These are phyloP conservation scores for Spencermartinsiella europaea DNA, from an alignment of 805 yeast species.

Conservation along the genomic window DNA sequence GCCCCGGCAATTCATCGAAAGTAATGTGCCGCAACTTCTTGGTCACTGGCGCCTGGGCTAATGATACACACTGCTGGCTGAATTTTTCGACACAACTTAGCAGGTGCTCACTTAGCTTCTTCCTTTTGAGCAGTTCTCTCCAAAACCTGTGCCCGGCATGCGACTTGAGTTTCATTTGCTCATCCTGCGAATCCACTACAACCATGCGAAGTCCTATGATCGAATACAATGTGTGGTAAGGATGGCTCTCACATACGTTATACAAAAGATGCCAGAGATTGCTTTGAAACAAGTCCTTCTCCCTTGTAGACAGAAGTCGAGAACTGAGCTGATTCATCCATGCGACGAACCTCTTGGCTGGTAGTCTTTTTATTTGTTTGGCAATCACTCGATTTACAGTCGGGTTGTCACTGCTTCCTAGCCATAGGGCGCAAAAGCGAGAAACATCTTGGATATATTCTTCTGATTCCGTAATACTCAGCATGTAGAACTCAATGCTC, in stretches of 20 bases:
- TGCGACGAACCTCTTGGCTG: conserved; percentile 59
- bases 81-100: conserved; percentile 46
- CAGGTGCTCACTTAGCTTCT: conserved; percentile 27
- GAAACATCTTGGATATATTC: conserved; percentile 54
- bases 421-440: conserved; percentile 79
- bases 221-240: conserved; percentile 64
- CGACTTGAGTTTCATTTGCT: conserved; percentile 4
- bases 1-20: conserved; percentile 28
- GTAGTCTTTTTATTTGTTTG: conserved; percentile 38
- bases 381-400: conserved; percentile 41
- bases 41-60: conserved; percentile 15
- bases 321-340: conserved; percentile 85
- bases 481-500: conserved; percentile 57
- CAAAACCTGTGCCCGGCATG: conserved; percentile 17
- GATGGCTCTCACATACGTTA: conserved; percentile 51
- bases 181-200: conserved; percentile 1
- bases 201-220: conserved; percentile 20
- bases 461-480: conserved; percentile 44
- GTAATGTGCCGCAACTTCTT: conserved; percentile 1
- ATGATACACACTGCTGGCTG: conserved; percentile 43
- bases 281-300: conserved; percentile 52
- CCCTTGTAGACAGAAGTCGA: conserved; percentile 46
- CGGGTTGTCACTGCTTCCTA: conserved; percentile 49
- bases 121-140: conserved; percentile 5
- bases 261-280: conserved; percentile 45